Evolutionary conservation across 148 eudicot species (phyloP), one percentile per base, ranked within the genome.

Genomic region (Chenopodium suecicum): DNA sequence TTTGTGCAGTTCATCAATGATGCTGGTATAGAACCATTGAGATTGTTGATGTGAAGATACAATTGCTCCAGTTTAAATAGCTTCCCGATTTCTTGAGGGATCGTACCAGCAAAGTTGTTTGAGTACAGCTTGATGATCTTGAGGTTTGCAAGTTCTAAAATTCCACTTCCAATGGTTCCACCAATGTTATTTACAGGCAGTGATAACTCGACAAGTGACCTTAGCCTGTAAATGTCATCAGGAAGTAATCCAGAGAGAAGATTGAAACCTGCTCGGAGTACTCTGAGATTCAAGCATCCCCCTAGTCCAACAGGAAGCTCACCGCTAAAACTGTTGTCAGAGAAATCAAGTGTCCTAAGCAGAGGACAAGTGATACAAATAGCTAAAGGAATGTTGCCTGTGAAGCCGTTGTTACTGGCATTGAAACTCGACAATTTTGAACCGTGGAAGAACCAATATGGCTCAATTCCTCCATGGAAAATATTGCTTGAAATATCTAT

Each of bases 1-100:
- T 81, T 89, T 64, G 88, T 90, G 82, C 98, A 95, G 65, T 91
- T 91, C 86, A 87, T 80, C 88, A 95, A 82, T 22, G 98, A 88
- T 67, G 79, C 73, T 8, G 98, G 97, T 74, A 95, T 80, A 32
- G 89, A 73, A n/a, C 97, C 98, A n/a, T 44, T 86, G 48, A 93
- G 77, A 16, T 80, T 80, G 83, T 94, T 94, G 41, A 87, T 83
- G 74, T 91, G 90, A 34, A 95, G 97, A 47, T 75, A 82, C 54
- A 95, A 48, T 78, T 89, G 79, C 81, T 93, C 90, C 83, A 95
- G 80, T 20, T 79, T 82, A 37, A 87, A 73, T 32, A 95, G 91
- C 70, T 84, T 86, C 48, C 92, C 93, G 25, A 95, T 84, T 63
- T 87, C 79, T 17, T 6, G 68, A 31, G 97, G 98, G 52, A 95